Evolutionary conservation across 208 protist genomes (phyloP).

Genomic region (Crithidia expoeki): DNA sequence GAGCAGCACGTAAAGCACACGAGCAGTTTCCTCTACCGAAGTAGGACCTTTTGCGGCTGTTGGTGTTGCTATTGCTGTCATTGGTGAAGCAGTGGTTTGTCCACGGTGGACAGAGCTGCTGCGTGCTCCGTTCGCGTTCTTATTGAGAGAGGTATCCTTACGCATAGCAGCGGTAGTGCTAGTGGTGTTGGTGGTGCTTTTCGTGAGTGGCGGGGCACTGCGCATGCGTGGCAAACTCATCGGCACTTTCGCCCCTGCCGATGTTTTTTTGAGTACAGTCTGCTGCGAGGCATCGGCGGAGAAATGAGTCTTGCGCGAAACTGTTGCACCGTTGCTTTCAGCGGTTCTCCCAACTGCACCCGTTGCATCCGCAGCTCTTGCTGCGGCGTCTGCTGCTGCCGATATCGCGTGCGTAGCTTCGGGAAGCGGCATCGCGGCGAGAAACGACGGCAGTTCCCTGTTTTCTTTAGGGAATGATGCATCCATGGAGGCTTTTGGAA

Average conservation of each 20-base stretch:
- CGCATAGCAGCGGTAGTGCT: background rate
- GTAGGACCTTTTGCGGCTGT: background rate
- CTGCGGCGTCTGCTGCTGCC: background rate
- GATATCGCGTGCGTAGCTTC: background rate
- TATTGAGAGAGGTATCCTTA: background rate
- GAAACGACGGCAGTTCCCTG: background rate
- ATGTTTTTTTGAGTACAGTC: background rate
- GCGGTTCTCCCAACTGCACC: background rate
- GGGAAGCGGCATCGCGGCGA: background rate
- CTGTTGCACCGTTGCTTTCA: background rate
- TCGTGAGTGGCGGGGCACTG: slow-evolving; percentile 7
- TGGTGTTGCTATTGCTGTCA: slow-evolving; percentile 3
- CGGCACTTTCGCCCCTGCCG: background rate
- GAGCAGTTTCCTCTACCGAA: slow-evolving; percentile 41
- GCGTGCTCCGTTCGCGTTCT: background rate
- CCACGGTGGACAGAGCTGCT: background rate
- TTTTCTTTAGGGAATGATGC: background rate
- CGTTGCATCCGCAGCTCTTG: background rate
- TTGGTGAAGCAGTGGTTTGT: background rate
- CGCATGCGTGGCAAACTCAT: slow-evolving; percentile 14
- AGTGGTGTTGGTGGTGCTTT: slow-evolving; percentile 2
- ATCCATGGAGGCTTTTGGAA: slow-evolving; percentile 35
- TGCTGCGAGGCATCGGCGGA: background rate
- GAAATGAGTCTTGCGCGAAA: background rate
- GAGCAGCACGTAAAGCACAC: slow-evolving; percentile 71